A percentile compares a stretch with the other conserved stretches of the same genome.
These are phyloP conservation scores for Linderniella brevidens DNA, from an alignment of 257 asterid species.

Conservation along the genomic window DNA sequence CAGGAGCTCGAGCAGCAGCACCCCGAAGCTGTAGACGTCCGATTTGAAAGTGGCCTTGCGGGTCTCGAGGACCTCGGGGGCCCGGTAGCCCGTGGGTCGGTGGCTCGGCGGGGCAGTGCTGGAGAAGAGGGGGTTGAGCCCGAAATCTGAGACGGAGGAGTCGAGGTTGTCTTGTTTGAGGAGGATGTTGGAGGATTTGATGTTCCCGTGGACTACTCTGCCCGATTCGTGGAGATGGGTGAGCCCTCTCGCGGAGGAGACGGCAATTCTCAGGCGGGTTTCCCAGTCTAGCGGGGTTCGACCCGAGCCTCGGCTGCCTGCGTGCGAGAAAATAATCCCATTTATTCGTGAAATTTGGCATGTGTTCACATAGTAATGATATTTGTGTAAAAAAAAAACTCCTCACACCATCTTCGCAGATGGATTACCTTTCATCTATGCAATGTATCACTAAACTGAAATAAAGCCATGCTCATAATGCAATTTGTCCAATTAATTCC, in stretches of 20 bases:
- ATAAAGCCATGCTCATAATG: too few relatives aligned
- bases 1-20: slow-evolving; percentile 54
- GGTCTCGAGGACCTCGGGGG: slow-evolving; percentile 84
- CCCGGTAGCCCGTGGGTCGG: slow-evolving; percentile 78
- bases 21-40: slow-evolving; percentile 86
- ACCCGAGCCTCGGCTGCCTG: slow-evolving; percentile 97
- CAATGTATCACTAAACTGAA: too few relatives aligned
- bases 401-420: too few relatives aligned
- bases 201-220: slow-evolving; percentile 76
- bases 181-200: slow-evolving; percentile 84
- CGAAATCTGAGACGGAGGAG: slow-evolving; percentile 63
- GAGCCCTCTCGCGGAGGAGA: slow-evolving; percentile 69
- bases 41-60: slow-evolving; percentile 67
- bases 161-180: slow-evolving; percentile 51
- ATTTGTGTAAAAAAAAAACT: too few relatives aligned
- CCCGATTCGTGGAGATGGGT: slow-evolving; percentile 60
- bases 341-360: not conserved
- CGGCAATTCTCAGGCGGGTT: slow-evolving; percentile 55
- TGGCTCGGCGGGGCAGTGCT: slow-evolving; percentile 52
- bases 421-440: too few relatives aligned
- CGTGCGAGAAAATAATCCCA: not conserved
- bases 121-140: slow-evolving; percentile 64
- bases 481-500: too few relatives aligned
- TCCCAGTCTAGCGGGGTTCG: slow-evolving; percentile 98
- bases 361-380: not conserved